phyloP scores from a whole-genome alignment of 2,329 filamentous ascomycete genomes.

The Sporothrix brunneoviolacea region DNA sequence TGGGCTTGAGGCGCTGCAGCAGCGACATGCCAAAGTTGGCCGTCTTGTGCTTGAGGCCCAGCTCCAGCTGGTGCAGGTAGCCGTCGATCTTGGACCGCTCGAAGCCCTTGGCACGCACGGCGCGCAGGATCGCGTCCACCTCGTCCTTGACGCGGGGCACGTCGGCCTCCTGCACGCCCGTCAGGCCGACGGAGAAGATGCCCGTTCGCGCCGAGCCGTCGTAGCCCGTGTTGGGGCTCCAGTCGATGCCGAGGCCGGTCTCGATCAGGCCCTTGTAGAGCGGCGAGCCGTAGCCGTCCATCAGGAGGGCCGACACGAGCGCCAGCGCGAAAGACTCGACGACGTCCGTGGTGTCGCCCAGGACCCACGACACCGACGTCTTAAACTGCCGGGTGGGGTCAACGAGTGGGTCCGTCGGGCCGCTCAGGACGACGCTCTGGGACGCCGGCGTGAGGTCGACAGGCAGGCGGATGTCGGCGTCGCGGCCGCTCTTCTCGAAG shows the following conservation, averaged over 20 bases:
- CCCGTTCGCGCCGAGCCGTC: constrained; percentile 70
- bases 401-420: constrained; percentile 80
- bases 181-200: constrained; percentile 86
- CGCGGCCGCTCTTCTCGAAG: constrained; percentile 61
- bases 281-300: constrained; percentile 93
- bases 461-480: constrained; percentile 69
- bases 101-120: constrained; percentile 70
- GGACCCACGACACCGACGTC: constrained; percentile 88
- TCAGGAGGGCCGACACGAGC: constrained; percentile 73
- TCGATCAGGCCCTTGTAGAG: constrained; percentile 86
- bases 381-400: constrained; percentile 85
- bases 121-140: constrained; percentile 64
- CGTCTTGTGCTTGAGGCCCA: constrained; percentile 93
- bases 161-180: constrained; percentile 77
- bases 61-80: constrained; percentile 85
- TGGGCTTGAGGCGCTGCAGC: constrained; percentile 78
- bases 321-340: constrained; percentile 84
- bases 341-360: constrained; percentile 74
- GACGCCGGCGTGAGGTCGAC: constrained; percentile 62
- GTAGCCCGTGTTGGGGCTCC: constrained; percentile 90
- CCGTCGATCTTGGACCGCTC: constrained; percentile 87
- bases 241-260: constrained; percentile 82
- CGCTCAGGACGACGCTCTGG: constrained; percentile 62
- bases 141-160: constrained; percentile 69
- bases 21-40: constrained; percentile 90